Conservation (phyloP, 352 stramenopile species). For the Phytophthora aleatoria region DNA sequence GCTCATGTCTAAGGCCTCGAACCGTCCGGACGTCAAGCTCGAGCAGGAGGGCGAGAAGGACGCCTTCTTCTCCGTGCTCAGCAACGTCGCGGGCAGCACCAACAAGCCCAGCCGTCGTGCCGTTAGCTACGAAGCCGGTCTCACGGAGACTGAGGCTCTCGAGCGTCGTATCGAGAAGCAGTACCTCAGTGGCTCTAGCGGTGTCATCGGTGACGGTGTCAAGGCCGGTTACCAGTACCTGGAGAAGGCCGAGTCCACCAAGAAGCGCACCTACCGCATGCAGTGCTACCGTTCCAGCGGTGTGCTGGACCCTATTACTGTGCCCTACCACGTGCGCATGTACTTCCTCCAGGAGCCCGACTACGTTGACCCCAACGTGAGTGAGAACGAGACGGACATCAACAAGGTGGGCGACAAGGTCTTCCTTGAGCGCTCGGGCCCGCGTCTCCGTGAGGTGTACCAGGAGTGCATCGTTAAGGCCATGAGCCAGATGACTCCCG, state of each 20-base stretch:
- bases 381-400: constrained; percentile 73
- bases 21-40: constrained; percentile 79
- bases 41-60: constrained; percentile 71
- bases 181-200: constrained; percentile 70
- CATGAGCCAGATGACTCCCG: constrained; percentile 75
- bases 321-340: constrained; percentile 85
- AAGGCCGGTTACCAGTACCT: constrained; percentile 81
- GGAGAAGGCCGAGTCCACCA: constrained; percentile 55
- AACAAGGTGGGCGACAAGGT: constrained; percentile 77
- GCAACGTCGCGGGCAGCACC: constrained; percentile 77
- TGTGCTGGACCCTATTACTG: constrained; percentile 69
- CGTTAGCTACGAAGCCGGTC: constrained; percentile 51
- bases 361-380: constrained; percentile 61
- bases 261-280: constrained; percentile 76
- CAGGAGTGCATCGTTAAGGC: constrained; percentile 78
- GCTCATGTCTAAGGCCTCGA: constrained; percentile 81
- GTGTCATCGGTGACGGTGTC: constrained; percentile 80
- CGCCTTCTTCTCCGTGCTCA: constrained; percentile 84
- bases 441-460: constrained; percentile 76
- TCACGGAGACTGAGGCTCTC: constrained; percentile 73
- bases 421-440: constrained; percentile 73
- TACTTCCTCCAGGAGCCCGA: constrained; percentile 84
- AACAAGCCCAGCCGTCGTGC: constrained; percentile 53
- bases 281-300: constrained; percentile 87
- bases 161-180: constrained; percentile 83